phyloP scores from a whole-genome alignment of 805 yeast species.

The Kazachstania martiniae region DNA sequence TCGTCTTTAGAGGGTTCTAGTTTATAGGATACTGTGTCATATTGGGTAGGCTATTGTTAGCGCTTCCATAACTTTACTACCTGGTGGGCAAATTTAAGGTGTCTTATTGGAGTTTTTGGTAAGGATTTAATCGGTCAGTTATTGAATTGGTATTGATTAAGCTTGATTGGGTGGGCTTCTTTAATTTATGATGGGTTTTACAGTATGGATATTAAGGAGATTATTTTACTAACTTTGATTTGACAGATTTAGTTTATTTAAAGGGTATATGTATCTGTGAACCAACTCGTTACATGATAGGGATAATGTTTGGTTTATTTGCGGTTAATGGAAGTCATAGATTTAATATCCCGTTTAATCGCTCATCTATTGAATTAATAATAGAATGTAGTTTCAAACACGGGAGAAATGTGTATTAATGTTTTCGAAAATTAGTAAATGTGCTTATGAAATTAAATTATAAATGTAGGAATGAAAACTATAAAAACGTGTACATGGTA shows the following conservation, averaged over 20 bases:
- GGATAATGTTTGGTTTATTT: neutral
- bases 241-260: neutral
- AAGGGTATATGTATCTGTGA: neutral
- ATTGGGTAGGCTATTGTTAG: constrained; percentile 17
- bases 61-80: constrained; percentile 23
- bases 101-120: constrained; percentile 6
- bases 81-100: constrained; percentile 13
- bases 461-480: neutral
- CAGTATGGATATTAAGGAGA: too few relatives aligned
- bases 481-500: neutral
- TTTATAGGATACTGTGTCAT: constrained; percentile 15
- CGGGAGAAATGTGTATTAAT: constrained; percentile 25
- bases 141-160: neutral
- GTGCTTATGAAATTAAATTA: neutral
- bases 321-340: constrained; percentile 18
- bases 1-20: constrained; percentile 8
- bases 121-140: neutral
- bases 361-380: constrained; percentile 30
- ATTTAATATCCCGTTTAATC: constrained; percentile 30
- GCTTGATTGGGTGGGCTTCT: too few relatives aligned
- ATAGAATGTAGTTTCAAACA: constrained; percentile 32
- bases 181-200: too few relatives aligned
- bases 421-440: neutral
- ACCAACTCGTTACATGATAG: constrained; percentile 1
- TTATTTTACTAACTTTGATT: neutral